Evolutionary conservation across 805 yeast species (phyloP).

Genomic region (Cyberlindnera nakhonratchasimensis): DNA sequence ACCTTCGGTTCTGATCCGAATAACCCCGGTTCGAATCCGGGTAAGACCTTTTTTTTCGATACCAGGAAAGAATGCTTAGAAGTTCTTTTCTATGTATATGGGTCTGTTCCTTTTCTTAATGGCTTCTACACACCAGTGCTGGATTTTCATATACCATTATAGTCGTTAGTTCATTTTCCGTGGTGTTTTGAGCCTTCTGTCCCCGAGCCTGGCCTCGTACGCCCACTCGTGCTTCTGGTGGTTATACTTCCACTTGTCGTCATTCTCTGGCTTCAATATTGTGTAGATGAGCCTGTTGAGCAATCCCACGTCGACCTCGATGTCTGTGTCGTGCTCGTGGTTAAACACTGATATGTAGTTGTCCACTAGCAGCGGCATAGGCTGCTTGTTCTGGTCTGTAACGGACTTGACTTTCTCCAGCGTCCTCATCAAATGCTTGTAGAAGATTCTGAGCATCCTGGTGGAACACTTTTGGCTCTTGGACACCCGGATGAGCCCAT

Average conservation of each 20-base stretch:
- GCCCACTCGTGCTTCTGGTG: constrained; percentile 8
- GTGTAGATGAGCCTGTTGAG: constrained; percentile 9
- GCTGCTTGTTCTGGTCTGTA: neutral
- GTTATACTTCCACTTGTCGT: constrained; percentile 13
- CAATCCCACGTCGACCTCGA: constrained; percentile 2
- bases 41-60: constrained; percentile 30
- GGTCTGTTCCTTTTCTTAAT: neutral
- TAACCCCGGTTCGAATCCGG: constrained; percentile 35
- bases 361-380: neutral
- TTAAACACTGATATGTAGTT: constrained; percentile 6
- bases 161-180: too few species aligned
- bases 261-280: constrained; percentile 5
- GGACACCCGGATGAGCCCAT: constrained; percentile 24
- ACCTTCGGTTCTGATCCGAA: constrained; percentile 33
- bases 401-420: neutral
- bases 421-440: constrained; percentile 4
- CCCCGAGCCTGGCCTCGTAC: constrained; percentile 1
- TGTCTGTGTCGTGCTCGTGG: constrained; percentile 2
- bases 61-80: too few species aligned
- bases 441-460: constrained; percentile 13
- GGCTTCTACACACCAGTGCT: too few species aligned
- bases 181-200: neutral
- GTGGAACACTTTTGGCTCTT: constrained; percentile 23
- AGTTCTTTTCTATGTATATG: too few species aligned
- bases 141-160: neutral